phyloP scores from a whole-genome alignment of 2,329 filamentous ascomycete genomes.

The Scortechinia acanthostroma region DNA sequence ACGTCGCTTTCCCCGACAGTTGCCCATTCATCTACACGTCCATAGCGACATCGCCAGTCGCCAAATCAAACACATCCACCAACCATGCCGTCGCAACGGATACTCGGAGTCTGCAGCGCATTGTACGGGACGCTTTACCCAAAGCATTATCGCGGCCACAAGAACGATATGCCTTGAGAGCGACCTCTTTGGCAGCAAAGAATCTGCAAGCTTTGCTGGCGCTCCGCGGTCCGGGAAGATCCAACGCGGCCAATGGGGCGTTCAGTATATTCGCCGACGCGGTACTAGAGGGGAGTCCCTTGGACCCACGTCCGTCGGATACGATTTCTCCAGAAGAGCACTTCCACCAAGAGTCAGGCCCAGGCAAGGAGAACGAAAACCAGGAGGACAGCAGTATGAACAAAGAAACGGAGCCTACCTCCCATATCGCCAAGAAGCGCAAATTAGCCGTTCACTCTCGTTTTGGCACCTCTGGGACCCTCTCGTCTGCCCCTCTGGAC shows the following conservation, averaged over 20 bases:
- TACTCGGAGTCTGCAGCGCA: constrained; percentile 32
- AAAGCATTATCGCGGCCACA: constrained; percentile 46
- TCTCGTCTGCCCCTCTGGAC: neutral
- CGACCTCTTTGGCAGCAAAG: constrained; percentile 40
- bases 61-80: constrained; percentile 13
- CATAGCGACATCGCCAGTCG: constrained; percentile 26
- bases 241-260: constrained; percentile 38
- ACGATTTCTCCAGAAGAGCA: constrained; percentile 1
- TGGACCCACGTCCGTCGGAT: constrained; percentile 31
- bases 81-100: constrained; percentile 17
- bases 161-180: constrained; percentile 36
- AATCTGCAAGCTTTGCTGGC: constrained; percentile 39
- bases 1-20: constrained; percentile 45
- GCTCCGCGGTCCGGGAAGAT: constrained; percentile 40
- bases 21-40: constrained; percentile 46
- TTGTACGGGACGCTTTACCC: constrained; percentile 44
- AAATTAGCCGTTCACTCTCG: constrained; percentile 33
- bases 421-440: constrained; percentile 26
- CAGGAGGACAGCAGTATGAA: neutral
- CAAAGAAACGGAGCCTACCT: constrained; percentile 6
- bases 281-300: constrained; percentile 36
- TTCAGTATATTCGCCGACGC: constrained; percentile 46
- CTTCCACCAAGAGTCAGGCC: constrained; percentile 2
- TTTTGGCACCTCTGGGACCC: constrained; percentile 28
- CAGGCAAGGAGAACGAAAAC: neutral